Evolutionary conservation across 495 filamentous ascomycete genomes (phyloP), one percentile per base, ranked within the genome.

Genomic region (Lindgomyces ingoldianus): DNA sequence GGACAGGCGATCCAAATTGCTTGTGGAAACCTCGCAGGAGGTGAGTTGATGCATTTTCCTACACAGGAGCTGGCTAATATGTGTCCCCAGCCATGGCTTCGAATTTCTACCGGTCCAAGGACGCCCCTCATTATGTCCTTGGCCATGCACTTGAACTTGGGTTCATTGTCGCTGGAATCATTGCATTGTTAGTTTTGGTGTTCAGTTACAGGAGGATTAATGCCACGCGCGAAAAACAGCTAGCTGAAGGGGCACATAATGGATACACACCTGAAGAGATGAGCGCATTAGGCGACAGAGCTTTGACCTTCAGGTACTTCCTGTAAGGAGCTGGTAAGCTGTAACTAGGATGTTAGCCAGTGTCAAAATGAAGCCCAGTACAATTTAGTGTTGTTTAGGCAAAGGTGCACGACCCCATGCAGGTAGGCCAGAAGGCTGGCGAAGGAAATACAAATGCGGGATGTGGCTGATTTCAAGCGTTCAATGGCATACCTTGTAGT

Each of bases 1-100:
- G 90, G 85, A 0, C 89, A 91, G 83, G 90, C 88, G 0, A 76
- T 91, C 2, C 86, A 89, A 33, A 91, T 93, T 60, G 88, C 89
- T 0, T 67, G 87, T 26, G 90, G 90, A 0, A 91, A 90, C 61
- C 74, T 92, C 3, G 87, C 84, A 19, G 89, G 89, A 29, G 72
- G 71, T 73, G 50, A 33, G 26, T 30, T 27, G 11, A 57, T 33
- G 21, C 24, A 11, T 8, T 26, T 14, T 53, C 18, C 2, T 1
- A 16, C 21, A 6, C 30, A 41, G 39, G 11, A 41, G 49, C 29
- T 10, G 12, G 18, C 29, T 21, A 11, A 12, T 42, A 33, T 22
- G 36, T 9, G n/a, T 14, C 26, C 24, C 76, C 22, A 82, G 79
- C 88, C 1, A 90, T 91, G 84, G 83, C 88, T 0, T 85, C 84